Evolutionary conservation across 495 filamentous ascomycete species (phyloP), one percentile per base, ranked within the genome.

Genomic region (Neurospora africana): DNA sequence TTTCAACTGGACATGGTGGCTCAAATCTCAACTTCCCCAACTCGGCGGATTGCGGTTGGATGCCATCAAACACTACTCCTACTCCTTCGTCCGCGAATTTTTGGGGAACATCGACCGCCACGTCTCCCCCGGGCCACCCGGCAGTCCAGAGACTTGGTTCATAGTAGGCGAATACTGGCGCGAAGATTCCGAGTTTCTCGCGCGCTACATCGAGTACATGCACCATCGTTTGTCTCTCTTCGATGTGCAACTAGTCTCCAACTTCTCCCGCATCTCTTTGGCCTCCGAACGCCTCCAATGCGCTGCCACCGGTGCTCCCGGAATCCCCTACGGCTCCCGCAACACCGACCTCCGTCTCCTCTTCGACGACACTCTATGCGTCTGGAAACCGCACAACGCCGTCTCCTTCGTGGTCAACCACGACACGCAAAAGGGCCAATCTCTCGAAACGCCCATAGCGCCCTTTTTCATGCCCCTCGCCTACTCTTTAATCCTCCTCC

Each of bases 121-220:
- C 0, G 79, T 85, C 43, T 86, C 80, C 0, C 81, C 87, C 10
- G 21, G 27, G 0, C 23, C 23, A 0, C 27, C 53, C 0, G 53
- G 53, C 0, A 8, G 5, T 5, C 53, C 53, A 1, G 53, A 3
- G 0, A 7, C 0, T 0, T 89, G 87, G 80, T 92, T 92, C 75
- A 82, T 91, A 23, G 90, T 94, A 10, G 91, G 89, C 36, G 92
- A 93, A 75, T 92, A 89, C 76, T 93, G 91, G 91, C 85, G 86
- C 69, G 88, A 86, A 30, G 85, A 90, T 72, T 76, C 86, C 2
- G 75, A 84, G 17, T 81, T 83, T 38, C 84, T 93, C 72, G 74
- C 81, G 0, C 78, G 82, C 6, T 93, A 90, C 75, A 80, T 93
- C 38, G 84, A 89, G 27, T 80, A 81, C 41, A 87, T 91, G 82